Conservation (phyloP, 1,139 yeast species). For the Blastobotrys petasosporus region DNA sequence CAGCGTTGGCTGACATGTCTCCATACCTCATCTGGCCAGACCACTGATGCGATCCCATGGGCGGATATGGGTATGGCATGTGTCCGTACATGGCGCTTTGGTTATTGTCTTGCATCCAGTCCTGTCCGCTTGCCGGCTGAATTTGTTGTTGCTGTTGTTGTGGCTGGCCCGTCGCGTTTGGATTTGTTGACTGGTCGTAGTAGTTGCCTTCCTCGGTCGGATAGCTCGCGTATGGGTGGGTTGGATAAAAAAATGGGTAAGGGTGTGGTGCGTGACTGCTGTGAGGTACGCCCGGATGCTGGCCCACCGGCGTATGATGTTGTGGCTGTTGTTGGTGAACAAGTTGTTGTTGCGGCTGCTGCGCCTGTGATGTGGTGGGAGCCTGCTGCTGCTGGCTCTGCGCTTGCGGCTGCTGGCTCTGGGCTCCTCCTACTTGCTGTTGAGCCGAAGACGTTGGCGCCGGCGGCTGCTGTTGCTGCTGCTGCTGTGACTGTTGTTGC, state of each 20-base stretch:
- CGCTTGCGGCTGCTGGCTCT: constrained; percentile 1
- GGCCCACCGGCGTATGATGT: not conserved
- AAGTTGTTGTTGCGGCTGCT: constrained; percentile 5
- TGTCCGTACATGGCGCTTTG: constrained; percentile 10
- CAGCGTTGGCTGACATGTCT: constrained; percentile 2
- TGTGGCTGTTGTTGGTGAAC: constrained; percentile 3
- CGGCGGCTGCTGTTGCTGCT: constrained; percentile 3
- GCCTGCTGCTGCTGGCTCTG: constrained; percentile 2
- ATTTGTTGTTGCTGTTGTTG: constrained; percentile 9
- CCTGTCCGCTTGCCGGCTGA: not conserved
- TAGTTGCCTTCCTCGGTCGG: too few species aligned
- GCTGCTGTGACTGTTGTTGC: not conserved
- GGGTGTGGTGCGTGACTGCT: not conserved
- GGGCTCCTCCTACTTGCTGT: not conserved
- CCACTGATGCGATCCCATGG: constrained; percentile 2
- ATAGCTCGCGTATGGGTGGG: too few species aligned
- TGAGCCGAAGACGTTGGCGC: not conserved
- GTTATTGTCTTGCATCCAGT: constrained; percentile 5
- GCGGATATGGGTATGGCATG: constrained; percentile 6
- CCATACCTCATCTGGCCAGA: constrained; percentile 6
- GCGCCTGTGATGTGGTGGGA: constrained; percentile 1
- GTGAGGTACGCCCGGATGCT: not conserved
- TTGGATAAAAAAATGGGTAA: too few species aligned
- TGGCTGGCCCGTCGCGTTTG: constrained; percentile 6
- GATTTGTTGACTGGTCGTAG: not conserved